phyloP scores from a whole-genome alignment of 2,329 filamentous ascomycete genomes.

The Colletotrichum limetticola region DNA sequence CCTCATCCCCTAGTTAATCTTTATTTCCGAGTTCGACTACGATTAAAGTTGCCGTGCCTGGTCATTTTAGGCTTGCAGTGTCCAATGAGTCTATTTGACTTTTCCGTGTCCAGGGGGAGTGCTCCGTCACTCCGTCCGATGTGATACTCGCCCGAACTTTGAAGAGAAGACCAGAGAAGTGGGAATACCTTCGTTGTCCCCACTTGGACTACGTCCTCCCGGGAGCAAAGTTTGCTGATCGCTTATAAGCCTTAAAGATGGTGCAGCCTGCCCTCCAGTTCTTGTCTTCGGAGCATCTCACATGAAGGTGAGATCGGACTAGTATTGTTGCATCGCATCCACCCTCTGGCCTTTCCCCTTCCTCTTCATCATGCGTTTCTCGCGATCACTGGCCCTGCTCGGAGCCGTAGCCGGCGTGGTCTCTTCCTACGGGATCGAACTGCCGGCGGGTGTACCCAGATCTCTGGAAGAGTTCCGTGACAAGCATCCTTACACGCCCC shows the following conservation, averaged over 20 bases:
- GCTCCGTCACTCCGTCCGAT: constrained; percentile 12
- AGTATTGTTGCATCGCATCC: constrained; percentile 24
- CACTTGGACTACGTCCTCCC: constrained; percentile 2
- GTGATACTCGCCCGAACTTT: constrained; percentile 11
- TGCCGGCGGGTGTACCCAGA: constrained; percentile 33
- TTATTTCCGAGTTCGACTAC: constrained; percentile 17
- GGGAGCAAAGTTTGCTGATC: not conserved
- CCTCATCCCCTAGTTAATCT: not conserved
- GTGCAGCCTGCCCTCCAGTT: not conserved
- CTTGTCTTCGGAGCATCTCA: not conserved
- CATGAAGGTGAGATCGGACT: not conserved
- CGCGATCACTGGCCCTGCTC: constrained; percentile 7
- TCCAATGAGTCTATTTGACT: constrained; percentile 8
- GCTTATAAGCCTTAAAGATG: constrained; percentile 18
- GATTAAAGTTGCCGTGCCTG: not conserved
- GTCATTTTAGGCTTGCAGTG: not conserved
- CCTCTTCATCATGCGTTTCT: constrained; percentile 14
- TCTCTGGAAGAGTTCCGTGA: constrained; percentile 33
- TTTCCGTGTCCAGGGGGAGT: not conserved
- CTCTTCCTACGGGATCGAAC: constrained; percentile 21
- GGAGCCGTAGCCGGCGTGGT: constrained; percentile 18
- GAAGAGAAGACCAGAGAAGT: constrained; percentile 12
- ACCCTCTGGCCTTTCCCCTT: not conserved
- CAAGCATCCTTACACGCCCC: constrained; percentile 30
- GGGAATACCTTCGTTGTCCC: constrained; percentile 26